Evolutionary conservation across 768 basidiomycete species (phyloP).

Genomic region (Inosperma sp.): DNA sequence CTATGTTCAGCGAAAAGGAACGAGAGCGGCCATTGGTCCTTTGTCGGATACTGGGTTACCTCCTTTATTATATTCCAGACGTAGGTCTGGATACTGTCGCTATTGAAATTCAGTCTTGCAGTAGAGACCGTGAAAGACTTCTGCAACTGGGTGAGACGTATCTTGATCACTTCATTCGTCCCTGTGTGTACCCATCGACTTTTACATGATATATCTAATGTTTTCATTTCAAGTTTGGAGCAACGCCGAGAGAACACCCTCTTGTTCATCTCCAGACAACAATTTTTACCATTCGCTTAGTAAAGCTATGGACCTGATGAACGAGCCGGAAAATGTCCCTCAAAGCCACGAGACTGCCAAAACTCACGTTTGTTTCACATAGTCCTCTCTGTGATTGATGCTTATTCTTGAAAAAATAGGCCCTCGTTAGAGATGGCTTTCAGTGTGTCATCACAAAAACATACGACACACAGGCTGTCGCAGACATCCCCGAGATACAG

Average conservation of each 20-base stretch:
- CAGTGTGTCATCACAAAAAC: conserved; percentile 30
- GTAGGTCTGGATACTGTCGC: conserved; percentile 13
- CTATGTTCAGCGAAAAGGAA: conserved; percentile 13
- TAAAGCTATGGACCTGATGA: conserved; percentile 20
- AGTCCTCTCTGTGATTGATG: conserved; percentile 3
- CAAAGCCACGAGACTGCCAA: conserved; percentile 18
- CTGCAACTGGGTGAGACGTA: conserved; percentile 23
- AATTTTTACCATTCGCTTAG: conserved; percentile 22
- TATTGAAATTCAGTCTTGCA: conserved; percentile 13
- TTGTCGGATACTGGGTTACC: conserved; percentile 24
- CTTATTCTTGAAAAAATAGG: conserved; percentile 19
- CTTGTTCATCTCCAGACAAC: conserved; percentile 20
- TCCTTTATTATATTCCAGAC: conserved; percentile 19
- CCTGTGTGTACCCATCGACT: conserved; percentile 21
- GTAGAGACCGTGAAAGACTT: conserved; percentile 12
- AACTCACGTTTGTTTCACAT: conserved; percentile 5
- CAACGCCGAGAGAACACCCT: conserved; percentile 15
- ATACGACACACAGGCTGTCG: conserved; percentile 18
- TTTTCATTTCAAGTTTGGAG: conserved; percentile 15
- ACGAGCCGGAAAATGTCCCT: conserved; percentile 16
- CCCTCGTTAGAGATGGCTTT: conserved; percentile 33
- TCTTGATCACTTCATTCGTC: conserved; percentile 25
- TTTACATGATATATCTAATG: conserved; percentile 9
- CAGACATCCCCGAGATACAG: conserved; percentile 12
- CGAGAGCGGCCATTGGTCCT: conserved; percentile 19